Evolutionary conservation across 192 early-diverging fungal species (phyloP).

Genomic region (Gonapodya prolifera): DNA sequence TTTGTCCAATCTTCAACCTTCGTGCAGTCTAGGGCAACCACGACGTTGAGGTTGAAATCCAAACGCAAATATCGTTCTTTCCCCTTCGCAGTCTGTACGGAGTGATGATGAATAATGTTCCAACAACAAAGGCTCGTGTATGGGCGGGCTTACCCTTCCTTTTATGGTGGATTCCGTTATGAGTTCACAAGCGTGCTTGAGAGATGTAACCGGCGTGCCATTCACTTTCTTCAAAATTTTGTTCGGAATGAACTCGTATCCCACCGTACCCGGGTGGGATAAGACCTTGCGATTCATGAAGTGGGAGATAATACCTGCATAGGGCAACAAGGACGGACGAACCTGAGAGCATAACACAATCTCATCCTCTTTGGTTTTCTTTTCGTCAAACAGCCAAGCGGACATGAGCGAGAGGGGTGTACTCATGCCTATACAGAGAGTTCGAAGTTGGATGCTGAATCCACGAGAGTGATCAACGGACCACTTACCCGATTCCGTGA

Average conservation of each 20-base stretch:
- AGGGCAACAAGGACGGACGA: too few species aligned
- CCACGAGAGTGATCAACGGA: background rate
- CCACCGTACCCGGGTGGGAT: background rate
- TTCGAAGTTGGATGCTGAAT: background rate
- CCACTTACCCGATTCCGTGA: background rate
- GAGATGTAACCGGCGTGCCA: background rate
- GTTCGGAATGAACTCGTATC: background rate
- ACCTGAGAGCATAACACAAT: slow-evolving; percentile 1
- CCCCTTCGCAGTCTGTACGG: background rate
- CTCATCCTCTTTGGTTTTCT: background rate
- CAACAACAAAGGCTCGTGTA: too few species aligned
- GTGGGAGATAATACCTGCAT: too few species aligned
- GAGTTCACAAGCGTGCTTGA: background rate
- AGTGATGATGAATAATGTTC: too few species aligned
- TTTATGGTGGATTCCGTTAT: background rate
- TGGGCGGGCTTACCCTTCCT: background rate
- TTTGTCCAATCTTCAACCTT: background rate
- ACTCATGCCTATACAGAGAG: background rate
- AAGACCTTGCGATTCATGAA: slow-evolving; percentile 1
- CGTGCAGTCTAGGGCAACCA: background rate
- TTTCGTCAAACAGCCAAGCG: background rate
- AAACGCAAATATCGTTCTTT: background rate
- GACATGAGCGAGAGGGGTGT: background rate
- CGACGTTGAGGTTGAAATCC: background rate
- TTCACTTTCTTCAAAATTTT: background rate